A percentile compares a stretch with the other conserved stretches of the same genome.
These are phyloP conservation scores for Lophiostoma macrostomum DNA, from an alignment of 495 filamentous ascomycete genomes.

Conservation along the genomic window DNA sequence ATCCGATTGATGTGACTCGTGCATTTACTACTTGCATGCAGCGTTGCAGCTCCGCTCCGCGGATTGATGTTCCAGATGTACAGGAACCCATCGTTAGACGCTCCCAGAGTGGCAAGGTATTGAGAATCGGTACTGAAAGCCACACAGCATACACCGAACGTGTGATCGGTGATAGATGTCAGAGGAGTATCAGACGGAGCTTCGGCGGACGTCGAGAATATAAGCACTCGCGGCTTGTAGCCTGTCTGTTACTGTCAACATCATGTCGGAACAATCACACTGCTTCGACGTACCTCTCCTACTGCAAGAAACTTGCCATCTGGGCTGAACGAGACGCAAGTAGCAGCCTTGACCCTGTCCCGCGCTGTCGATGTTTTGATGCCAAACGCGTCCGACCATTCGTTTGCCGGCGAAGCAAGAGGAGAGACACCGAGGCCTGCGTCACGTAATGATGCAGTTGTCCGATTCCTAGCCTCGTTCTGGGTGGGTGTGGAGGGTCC, in stretches of 20 bases:
- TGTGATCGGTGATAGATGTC: slow-evolving; percentile 84
- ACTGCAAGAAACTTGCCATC: slow-evolving; percentile 88
- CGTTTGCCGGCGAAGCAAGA: slow-evolving; percentile 44
- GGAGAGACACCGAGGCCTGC: slow-evolving; percentile 45
- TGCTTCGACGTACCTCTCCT: slow-evolving; percentile 64
- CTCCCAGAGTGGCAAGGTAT: slow-evolving; percentile 84
- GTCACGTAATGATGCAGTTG: slow-evolving; percentile 55
- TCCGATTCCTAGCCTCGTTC: slow-evolving; percentile 60
- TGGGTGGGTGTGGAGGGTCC: slow-evolving; percentile 62
- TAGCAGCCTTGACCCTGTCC: slow-evolving; percentile 91
- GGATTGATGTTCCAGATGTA: slow-evolving; percentile 85
- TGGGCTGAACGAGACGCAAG: slow-evolving; percentile 86
- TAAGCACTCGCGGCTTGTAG: slow-evolving; percentile 84
- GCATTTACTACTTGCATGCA: slow-evolving; percentile 93
- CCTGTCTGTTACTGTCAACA: slow-evolving; percentile 59
- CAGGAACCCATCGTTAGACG: slow-evolving; percentile 88
- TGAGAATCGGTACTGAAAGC: slow-evolving; percentile 85
- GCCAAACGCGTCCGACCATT: slow-evolving; percentile 58
- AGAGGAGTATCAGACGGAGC: slow-evolving; percentile 74
- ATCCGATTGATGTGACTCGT: slow-evolving; percentile 78
- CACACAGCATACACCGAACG: slow-evolving; percentile 80
- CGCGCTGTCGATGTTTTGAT: slow-evolving; percentile 77
- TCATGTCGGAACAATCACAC: neutral
- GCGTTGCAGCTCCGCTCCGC: slow-evolving; percentile 75
- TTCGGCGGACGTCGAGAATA: slow-evolving; percentile 78